Evolutionary conservation across 2,329 filamentous ascomycete genomes (phyloP).

Genomic region (Colletotrichum sp.): DNA sequence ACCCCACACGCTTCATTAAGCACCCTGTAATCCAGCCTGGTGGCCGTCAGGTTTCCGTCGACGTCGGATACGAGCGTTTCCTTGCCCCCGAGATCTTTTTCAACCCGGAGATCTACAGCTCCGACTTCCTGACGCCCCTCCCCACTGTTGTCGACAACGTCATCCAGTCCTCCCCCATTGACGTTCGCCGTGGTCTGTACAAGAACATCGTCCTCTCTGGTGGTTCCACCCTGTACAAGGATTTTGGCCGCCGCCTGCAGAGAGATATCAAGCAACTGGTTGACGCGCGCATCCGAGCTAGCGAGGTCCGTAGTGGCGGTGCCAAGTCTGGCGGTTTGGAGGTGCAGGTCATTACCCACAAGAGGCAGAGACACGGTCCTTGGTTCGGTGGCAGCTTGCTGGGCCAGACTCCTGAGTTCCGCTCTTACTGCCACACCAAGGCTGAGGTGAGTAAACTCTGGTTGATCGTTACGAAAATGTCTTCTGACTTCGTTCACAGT

Average conservation of each 20-base stretch:
- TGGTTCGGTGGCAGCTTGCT: constrained; percentile 98
- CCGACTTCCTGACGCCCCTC: constrained; percentile 94
- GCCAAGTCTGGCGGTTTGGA: constrained; percentile 94
- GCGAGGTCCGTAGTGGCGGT: constrained; percentile 88
- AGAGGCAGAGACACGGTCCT: constrained; percentile 94
- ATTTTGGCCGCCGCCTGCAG: constrained; percentile 95
- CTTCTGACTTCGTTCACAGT: constrained; percentile 53
- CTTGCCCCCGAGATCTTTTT: constrained; percentile 99
- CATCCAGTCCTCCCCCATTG: constrained; percentile 97
- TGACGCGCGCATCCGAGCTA: constrained; percentile 89
- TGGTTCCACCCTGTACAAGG: constrained; percentile 97
- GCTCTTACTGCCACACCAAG: constrained; percentile 98
- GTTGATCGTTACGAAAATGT: background rate
- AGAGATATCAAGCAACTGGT: constrained; percentile 97
- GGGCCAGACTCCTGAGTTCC: constrained; percentile 97
- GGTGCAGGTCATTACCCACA: constrained; percentile 96
- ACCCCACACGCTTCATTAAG: constrained; percentile 88
- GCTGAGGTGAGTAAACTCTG: constrained; percentile 58
- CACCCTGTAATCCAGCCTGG: constrained; percentile 87
- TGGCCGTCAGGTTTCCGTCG: constrained; percentile 82
- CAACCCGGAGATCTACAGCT: constrained; percentile 99
- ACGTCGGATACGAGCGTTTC: constrained; percentile 98
- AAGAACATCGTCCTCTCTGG: constrained; percentile 99
- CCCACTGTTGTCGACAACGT: constrained; percentile 94
- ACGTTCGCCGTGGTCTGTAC: constrained; percentile 95